Evolutionary conservation across 23 red algal genomes (phyloP), one percentile per base, ranked within the genome.

Genomic region (Chondrus crispus): DNA sequence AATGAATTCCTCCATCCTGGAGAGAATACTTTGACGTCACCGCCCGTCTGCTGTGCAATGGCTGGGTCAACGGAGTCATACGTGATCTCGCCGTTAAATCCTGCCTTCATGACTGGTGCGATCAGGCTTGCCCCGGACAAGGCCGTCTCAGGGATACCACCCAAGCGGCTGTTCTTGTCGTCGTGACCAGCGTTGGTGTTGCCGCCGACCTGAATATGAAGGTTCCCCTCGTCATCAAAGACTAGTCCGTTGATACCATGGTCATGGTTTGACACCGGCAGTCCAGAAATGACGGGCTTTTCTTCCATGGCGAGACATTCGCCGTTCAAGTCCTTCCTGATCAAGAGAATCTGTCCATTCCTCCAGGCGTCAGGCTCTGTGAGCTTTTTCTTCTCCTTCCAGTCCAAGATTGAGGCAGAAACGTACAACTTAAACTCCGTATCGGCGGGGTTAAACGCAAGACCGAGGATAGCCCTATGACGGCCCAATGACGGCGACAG

Each of bases 371-470:
- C 52, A 5, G 68, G 45, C 9, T 37, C 40, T 9, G 51, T 20
- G 52, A 92, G 43, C 49, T 63, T 82, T 71, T 37, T 46, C 20
- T 71, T 79, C 64, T 62, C 40, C 83, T 87, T 87, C 92, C 92
- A 94, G 12, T 87, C 92, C 49, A 94, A 36, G 6, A 94, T 52
- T 45, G 92, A 94, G 11, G 81, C 75, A 33, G 92, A 94, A 1
- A 94, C 92, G 22, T 94, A 94, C 20, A 94, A 70, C 66, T 69
- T 85, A 13, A 87, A 41, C 12, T 88, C 84, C 4, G 83, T 78
- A 55, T 94, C 92, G 14, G 83, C 83, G 5, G 92, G 92, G 71
- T 94, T 94, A 69, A 94, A 94, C 36, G 92, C 82, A n/a, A 94
- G 49, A 22, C 81, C 92, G 32, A 94, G 41, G 39, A 87, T 81